Percentiles rank a stretch among this genome's conserved stretches.
Evolutionary conservation across 176 grass and related monocot genomes (phyloP).

Genomic region (Lolium multiflorum): DNA sequence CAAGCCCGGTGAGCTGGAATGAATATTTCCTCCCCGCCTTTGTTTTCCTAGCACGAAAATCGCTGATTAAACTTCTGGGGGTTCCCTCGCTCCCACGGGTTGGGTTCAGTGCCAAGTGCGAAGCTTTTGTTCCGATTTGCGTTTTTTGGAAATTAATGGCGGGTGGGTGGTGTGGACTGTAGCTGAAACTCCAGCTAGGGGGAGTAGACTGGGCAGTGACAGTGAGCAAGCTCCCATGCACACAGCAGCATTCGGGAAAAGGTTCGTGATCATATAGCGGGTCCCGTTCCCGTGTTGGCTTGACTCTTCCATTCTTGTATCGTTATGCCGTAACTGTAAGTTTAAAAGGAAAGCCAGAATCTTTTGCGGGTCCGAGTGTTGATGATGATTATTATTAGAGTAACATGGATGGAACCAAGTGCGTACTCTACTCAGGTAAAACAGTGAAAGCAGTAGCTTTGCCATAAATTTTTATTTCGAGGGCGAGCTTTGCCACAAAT

Average conservation of each 20-base stretch:
- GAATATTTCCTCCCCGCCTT: neutral
- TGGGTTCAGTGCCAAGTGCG: slow-evolving; percentile 10
- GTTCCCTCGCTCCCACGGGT: neutral
- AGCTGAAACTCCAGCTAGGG: slow-evolving; percentile 1
- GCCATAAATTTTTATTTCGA: neutral
- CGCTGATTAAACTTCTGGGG: neutral
- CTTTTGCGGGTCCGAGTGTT: neutral
- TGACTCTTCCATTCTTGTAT: neutral
- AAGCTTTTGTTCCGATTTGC: slow-evolving; percentile 27
- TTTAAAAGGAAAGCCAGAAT: neutral
- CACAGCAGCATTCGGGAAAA: slow-evolving; percentile 14
- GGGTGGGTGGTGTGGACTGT: slow-evolving; percentile 38
- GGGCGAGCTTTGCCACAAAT: neutral
- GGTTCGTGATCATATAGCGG: slow-evolving; percentile 9
- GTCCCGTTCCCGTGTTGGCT: neutral
- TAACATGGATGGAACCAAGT: neutral
- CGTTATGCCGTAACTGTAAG: slow-evolving; percentile 2
- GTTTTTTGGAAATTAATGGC: slow-evolving; percentile 40
- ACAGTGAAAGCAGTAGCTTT: slow-evolving; percentile 1
- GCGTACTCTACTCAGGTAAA: neutral
- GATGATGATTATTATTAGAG: neutral
- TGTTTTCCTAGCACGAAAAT: neutral
- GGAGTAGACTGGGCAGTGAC: neutral
- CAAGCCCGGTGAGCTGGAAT: slow-evolving; percentile 6
- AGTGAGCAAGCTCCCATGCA: neutral